Evolutionary conservation across 2,329 filamentous ascomycete species (phyloP), one percentile per base, ranked within the genome.

Genomic region (Fusarium sambucinum): DNA sequence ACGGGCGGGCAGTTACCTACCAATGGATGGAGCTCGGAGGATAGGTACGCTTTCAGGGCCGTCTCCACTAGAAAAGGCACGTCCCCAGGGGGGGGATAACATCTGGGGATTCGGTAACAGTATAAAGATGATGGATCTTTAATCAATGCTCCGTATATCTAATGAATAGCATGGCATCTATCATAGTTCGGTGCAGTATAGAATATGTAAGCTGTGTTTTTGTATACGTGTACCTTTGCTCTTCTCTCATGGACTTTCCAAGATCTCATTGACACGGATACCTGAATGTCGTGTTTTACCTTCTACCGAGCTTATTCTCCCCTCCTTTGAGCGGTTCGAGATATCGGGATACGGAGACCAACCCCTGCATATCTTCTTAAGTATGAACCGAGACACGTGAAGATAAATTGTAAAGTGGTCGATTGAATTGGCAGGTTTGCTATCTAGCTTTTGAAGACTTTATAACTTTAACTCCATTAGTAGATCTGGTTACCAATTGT

Each of bases 41-140:
- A 54, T 65, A 32, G 51, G 51, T 65, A 32, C 40, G 47, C 55
- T 64, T 59, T 45, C 48, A 71, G 65, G 66, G 63, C 52, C 66
- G 56, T 59, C 46, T 61, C 66, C 66, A 67, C 62, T 67, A 62
- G 25, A 30, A 50, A 30, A 48, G 37, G 32, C 21, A 38, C 51
- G 41, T 52, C 52, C 56, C 57, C 61, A 45, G 66, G 60, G 52
- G 52, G 21, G 30, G 37, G 29, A 48, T 35, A 30, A 54, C 30
- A 35, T 55, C 51, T 55, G 44, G 40, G 56, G 33, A 42, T 42
- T 42, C 33, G 29, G 40, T 27, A n/a, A n/a, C 17, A 35, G 23
- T 30, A 52, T 11, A 53, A 41, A 44, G n/a, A n/a, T 19, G 38
- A 53, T 23, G 50, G 35, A 42, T 30, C 35, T 42, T n/a, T 23